Evolutionary conservation across 441 rosid species (phyloP), one percentile per base, ranked within the genome.

Genomic region (Jatropha podagrica): DNA sequence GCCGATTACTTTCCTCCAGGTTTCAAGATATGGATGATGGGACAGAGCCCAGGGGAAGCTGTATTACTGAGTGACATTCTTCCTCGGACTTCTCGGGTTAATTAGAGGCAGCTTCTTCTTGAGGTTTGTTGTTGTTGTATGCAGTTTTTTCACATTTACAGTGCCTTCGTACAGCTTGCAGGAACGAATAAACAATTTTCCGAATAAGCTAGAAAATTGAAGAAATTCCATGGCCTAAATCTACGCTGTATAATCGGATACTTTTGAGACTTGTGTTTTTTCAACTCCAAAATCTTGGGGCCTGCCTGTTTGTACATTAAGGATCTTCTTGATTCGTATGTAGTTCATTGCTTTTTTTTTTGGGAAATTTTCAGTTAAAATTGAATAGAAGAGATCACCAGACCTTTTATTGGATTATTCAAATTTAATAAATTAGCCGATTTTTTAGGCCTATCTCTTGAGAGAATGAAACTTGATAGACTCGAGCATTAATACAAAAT

Each of bases 11-110:
- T 95, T 79, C 82, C 83, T 46, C 55, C 81, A 7, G 82, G 70
- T 80, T 95, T 95, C 83, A 90, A 81, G 92, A 86, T 95, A 55
- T 95, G 97, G 97, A 87, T 76, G 89, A 60, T 63, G 1, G 96
- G 91, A 38, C 84, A 88, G 79, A 82, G 79, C 80, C 73, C 27
- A 64, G 55, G 66, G 20, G 79, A 85, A 5, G 93, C 91, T 73
- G 87, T 83, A 49, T 51, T 84, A 61, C 74, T 95, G 78, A 74
- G 54, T 12, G 83, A 85, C 46, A 65, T 90, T 70, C 80, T 92
- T 78, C 42, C 12, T 41, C 14, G 27, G 64, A 32, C 32, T 76
- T 72, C 69, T 63, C 76, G 55, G 32, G 51, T 65, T 58, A 69
- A 73, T 65, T 38, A 1, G 8, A 7, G 32, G 56, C 54, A 62